Base-by-base conservation (phyloP, 805 yeast species). In the Candida loeiensis region DNA sequence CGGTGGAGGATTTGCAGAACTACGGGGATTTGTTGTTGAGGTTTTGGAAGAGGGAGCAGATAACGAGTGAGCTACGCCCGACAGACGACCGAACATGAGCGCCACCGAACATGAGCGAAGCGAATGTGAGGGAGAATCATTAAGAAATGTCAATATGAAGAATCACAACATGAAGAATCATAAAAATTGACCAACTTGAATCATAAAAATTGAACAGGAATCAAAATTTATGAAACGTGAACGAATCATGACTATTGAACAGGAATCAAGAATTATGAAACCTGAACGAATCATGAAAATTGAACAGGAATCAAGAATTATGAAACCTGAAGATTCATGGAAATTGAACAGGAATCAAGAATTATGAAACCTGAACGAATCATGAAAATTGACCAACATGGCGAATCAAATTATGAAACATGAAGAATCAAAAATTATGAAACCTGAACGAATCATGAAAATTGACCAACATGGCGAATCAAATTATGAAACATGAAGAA, bases 1-100 rank as follows among this genome's bases (percentile, higher is more conserved):
- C 87, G 24, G 82, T 85, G 11, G 96, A 90, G 56, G 99, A 93
- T 59, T 71, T 91, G 54, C 95, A 89, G 55, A 74, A 84, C 49
- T 91, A 91, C 60, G 96, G 95, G 8, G 95, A 88, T 59, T 69
- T 90, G 41, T 69, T 91, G 54, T 68, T 85, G 55, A 79, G 85
- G 60, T 91, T 88, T 60, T 88, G 96, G 93, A 78, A 76, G 53
- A 63, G 88, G 36, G 88, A 84, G 59, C 81, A 77, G 49, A 46
- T 69, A 27, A 69, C 79, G 33, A 65, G 57, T 44, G 67, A 67
- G 45, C 47, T 67, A 36, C 25, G 25, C 32, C 14, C 12, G 29
- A 11, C 8, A 6, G 9, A 6, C 24, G 8, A 21, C 6, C 8
- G 6, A 21, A 21, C 8, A 6, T 21, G 24, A 21, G n/a, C n/a